These are phyloP conservation scores for Durusdinium trenchii DNA, from an alignment of 73 alveolate species.

Conservation along the genomic window DNA sequence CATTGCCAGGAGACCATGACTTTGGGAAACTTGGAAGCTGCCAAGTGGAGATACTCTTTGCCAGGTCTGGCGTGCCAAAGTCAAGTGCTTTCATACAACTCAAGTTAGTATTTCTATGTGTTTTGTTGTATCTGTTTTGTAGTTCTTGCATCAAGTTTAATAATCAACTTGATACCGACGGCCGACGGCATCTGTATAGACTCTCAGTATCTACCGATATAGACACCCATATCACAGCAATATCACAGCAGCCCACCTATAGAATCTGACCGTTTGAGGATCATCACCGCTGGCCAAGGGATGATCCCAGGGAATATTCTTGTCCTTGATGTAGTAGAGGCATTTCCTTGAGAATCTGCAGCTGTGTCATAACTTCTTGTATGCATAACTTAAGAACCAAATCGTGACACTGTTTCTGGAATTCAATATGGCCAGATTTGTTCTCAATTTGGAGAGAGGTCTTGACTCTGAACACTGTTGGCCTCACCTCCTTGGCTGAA, in stretches of 20 bases:
- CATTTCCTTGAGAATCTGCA: slow-evolving; percentile 84
- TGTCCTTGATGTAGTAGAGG: not conserved
- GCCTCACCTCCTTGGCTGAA: too few relatives aligned
- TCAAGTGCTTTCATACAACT: not conserved
- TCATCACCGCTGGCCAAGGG: slow-evolving; percentile 72
- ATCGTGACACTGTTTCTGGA: too few relatives aligned
- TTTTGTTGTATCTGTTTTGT: not conserved
- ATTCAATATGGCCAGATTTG: too few relatives aligned
- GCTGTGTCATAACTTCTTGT: too few relatives aligned
- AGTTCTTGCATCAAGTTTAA: not conserved
- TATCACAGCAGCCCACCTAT: not conserved
- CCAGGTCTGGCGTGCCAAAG: slow-evolving; percentile 35
- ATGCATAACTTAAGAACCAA: too few relatives aligned
- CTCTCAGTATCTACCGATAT: not conserved
- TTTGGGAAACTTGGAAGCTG: slow-evolving; percentile 1
- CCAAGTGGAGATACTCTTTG: slow-evolving; percentile 69
- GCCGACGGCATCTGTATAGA: not conserved
- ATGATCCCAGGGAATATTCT: slow-evolving; percentile 12
- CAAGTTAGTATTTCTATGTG: not conserved
- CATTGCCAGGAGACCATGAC: not conserved
- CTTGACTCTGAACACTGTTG: too few relatives aligned
- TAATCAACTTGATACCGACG: not conserved
- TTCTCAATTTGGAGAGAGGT: too few relatives aligned
- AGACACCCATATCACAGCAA: not conserved
- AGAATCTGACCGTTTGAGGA: slow-evolving; percentile 48